Percentiles rank a stretch among this genome's conserved stretches.
Evolutionary conservation across 352 stramenopile species (phyloP).

Genomic region (Albugo laibachii): DNA sequence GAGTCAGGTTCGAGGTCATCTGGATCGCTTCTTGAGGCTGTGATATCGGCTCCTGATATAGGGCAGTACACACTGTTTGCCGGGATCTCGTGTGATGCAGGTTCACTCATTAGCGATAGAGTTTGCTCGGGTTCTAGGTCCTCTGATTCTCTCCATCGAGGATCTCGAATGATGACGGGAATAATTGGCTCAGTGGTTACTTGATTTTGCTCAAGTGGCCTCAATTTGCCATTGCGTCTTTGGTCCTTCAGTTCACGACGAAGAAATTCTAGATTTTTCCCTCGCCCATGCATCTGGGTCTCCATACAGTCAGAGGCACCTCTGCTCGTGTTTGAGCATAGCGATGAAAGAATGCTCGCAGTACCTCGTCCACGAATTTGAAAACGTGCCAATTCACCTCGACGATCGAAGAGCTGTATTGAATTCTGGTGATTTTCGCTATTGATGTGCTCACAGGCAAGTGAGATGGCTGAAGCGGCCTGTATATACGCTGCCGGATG

Average conservation of each 20-base stretch:
- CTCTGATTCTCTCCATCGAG: too few species aligned
- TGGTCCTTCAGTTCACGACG: too few species aligned
- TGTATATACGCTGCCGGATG: slow-evolving; percentile 59
- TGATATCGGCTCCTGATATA: slow-evolving; percentile 21
- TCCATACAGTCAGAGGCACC: too few species aligned
- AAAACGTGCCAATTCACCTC: slow-evolving; percentile 37
- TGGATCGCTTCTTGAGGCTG: slow-evolving; percentile 9
- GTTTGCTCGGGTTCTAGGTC: too few species aligned
- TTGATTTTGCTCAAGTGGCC: too few species aligned
- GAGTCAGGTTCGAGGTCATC: slow-evolving; percentile 38
- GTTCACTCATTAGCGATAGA: slow-evolving; percentile 34
- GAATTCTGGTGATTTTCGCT: slow-evolving; percentile 16
- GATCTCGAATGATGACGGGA: too few species aligned
- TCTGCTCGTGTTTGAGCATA: too few species aligned
- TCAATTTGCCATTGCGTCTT: too few species aligned
- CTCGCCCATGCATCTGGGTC: too few species aligned
- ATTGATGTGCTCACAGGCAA: slow-evolving; percentile 25
- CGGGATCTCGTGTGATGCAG: slow-evolving; percentile 7
- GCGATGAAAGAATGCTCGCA: background rate
- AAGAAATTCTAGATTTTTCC: too few species aligned
- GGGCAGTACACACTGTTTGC: slow-evolving; percentile 27
- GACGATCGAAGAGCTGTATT: slow-evolving; percentile 46
- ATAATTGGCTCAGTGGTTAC: too few species aligned
- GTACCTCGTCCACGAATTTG: slow-evolving; percentile 31
- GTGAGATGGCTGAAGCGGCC: slow-evolving; percentile 29